Percentiles rank a stretch among this genome's conserved stretches.
phyloP scores from a whole-genome alignment of 768 basidiomycete genomes.

The Amanita brunnescens region DNA sequence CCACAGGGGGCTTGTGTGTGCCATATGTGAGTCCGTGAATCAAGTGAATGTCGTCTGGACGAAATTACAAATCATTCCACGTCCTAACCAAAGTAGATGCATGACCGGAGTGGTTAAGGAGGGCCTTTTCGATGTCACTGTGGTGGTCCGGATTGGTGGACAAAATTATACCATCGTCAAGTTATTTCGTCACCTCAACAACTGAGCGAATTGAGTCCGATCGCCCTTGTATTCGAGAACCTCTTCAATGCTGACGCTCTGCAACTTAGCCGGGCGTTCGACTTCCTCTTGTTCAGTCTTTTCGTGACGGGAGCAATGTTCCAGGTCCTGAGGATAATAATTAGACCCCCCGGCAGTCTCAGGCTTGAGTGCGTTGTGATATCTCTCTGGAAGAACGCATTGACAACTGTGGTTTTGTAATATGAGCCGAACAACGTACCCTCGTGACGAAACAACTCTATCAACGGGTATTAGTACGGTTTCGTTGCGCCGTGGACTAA shows the following conservation, averaged over 20 bases:
- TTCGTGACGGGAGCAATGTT: slow-evolving; percentile 89
- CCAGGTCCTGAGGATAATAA: slow-evolving; percentile 88
- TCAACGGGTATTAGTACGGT: neutral
- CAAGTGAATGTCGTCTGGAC: too few species aligned
- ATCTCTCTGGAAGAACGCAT: slow-evolving; percentile 53
- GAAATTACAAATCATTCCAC: too few species aligned
- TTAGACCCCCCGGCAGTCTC: slow-evolving; percentile 92
- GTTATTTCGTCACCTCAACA: too few species aligned
- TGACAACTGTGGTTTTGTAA: neutral
- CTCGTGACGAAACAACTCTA: slow-evolving; percentile 97
- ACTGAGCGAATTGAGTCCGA: too few species aligned
- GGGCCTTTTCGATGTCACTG: too few species aligned
- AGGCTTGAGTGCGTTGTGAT: slow-evolving; percentile 93
- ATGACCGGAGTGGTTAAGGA: too few species aligned
- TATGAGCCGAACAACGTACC: slow-evolving; percentile 31
- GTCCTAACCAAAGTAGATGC: too few species aligned
- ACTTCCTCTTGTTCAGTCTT: slow-evolving; percentile 78
- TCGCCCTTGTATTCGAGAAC: slow-evolving; percentile 47
- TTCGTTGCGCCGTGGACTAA: neutral
- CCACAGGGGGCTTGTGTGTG: slow-evolving; percentile 28
- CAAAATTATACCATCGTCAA: too few species aligned
- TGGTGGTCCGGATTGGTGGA: too few species aligned
- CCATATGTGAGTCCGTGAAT: too few species aligned
- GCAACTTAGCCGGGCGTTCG: slow-evolving; percentile 73
- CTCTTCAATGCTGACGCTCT: slow-evolving; percentile 75